Base-by-base conservation (phyloP, 129 eudicot species). In the Helichrysum umbraculigerum region DNA sequence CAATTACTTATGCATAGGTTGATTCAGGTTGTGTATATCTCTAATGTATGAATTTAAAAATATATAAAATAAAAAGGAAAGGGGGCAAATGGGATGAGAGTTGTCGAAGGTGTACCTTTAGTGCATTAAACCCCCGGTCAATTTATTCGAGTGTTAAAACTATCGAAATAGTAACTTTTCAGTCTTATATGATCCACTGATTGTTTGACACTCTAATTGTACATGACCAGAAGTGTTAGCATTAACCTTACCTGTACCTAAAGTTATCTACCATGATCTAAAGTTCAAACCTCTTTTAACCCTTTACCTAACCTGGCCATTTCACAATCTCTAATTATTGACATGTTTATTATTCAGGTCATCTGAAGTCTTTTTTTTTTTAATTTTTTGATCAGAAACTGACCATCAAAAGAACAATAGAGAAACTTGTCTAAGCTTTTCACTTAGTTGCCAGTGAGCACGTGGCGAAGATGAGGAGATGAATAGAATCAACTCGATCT, bases 341-440 rank as follows among this genome's bases (percentile, higher is more conserved):
- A 34, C 33, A 56, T 72, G 44, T 70, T 66, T 47, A 34, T 25
- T 54, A 61, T 54, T 65, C 28, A 37, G 30, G 42, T 76, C 51
- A 33, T 68, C 33, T 59, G 62, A 69, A 22, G 30, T 56, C 20
- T 70, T 15, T 74, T 58, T 25, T 63, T 8, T n/a, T n/a, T n/a
- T n/a, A n/a, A 50, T 50, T 63, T 70, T 83, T 61, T 59, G 59
- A 75, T 78, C 28, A 93, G 98, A 93, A 90, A 88, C 76, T 93
- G 79, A 86, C 91, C 47, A 77, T 90, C 56, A 97, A 97, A 61
- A 89, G 96, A 42, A 67, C 87, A 69, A 88, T 88, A 4, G 97
- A 93, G 71, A 93, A 86, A 86, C 88, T 93, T 37, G 97, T 93
- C 42, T 90, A 97, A 64, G 96, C 97, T 39, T 88, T 85, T 82